Evolutionary conservation across 371 early-diverging fungal genomes (phyloP).

Genomic region (Syncephalis plumigaleata): DNA sequence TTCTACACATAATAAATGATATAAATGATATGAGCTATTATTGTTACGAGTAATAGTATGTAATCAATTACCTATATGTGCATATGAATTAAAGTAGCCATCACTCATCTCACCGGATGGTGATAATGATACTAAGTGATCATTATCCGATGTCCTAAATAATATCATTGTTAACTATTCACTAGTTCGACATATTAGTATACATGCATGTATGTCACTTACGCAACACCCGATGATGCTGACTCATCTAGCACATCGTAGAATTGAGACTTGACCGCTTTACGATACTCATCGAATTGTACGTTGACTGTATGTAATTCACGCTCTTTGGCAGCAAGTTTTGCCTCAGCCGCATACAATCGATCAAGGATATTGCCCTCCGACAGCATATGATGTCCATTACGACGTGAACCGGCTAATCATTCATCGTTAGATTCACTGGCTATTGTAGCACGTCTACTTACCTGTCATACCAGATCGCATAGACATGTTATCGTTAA

Average conservation of each 20-base stretch:
- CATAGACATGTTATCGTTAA: slow-evolving; percentile 11
- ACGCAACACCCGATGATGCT: neutral
- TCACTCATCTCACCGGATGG: slow-evolving; percentile 24
- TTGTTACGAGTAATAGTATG: neutral
- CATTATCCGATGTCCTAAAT: neutral
- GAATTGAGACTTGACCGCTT: slow-evolving; percentile 47
- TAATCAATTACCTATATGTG: slow-evolving; percentile 41
- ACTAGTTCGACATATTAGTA: neutral
- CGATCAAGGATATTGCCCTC: slow-evolving; percentile 1
- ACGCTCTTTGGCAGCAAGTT: slow-evolving; percentile 22
- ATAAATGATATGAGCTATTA: neutral
- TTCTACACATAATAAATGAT: no score
- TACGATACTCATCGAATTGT: slow-evolving; percentile 48
- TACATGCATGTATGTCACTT: neutral
- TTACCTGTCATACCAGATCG: neutral
- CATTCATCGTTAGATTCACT: neutral
- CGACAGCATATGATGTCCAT: neutral
- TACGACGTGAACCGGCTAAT: no score
- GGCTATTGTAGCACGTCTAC: neutral
- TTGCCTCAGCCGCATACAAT: slow-evolving; percentile 12
- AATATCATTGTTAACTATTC: neutral
- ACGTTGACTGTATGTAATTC: slow-evolving; percentile 20
- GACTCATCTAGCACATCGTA: slow-evolving; percentile 25
- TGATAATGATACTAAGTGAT: no score
- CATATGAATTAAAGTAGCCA: slow-evolving; percentile 76